phyloP scores from a whole-genome alignment of 2,329 filamentous ascomycete species.

The Sclerotiophoma versabilis region DNA sequence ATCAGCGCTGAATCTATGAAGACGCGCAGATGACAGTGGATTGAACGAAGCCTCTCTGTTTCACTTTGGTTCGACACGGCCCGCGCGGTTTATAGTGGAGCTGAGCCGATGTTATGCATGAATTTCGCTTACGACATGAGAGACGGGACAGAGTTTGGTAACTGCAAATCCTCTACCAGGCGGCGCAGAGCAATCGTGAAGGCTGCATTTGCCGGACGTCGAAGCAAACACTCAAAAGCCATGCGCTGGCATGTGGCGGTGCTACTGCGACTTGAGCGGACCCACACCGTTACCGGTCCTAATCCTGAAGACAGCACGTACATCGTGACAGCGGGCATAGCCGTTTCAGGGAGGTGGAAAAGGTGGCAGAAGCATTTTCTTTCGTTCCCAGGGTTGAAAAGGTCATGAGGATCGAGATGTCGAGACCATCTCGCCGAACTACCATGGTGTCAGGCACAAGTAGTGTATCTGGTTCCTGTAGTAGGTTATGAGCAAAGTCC shows the following conservation, averaged over 20 bases:
- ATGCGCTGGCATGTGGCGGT: neutral
- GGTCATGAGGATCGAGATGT: constrained; percentile 6
- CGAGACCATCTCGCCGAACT: neutral
- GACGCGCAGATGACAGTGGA: constrained; percentile 7
- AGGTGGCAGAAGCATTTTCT: constrained; percentile 1
- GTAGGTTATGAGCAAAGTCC: no score
- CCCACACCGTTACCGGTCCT: neutral
- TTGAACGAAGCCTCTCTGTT: constrained; percentile 10
- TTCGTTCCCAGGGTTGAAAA: neutral
- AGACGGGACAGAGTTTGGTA: neutral
- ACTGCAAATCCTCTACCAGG: neutral
- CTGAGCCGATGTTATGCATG: neutral
- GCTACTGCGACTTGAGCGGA: neutral
- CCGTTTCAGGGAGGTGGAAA: constrained; percentile 33
- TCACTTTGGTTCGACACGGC: constrained; percentile 12
- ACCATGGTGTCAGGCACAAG: no score
- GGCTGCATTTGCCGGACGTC: neutral
- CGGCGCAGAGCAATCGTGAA: neutral
- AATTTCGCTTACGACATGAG: neutral
- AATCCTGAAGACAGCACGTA: constrained; percentile 5
- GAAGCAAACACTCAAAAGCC: neutral
- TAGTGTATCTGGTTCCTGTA: no score
- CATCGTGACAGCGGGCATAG: constrained; percentile 7
- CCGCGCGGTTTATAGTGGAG: constrained; percentile 8
- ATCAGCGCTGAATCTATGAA: constrained; percentile 3